Conservation (phyloP, 2,329 filamentous ascomycete species). For the Xylariaceae sp. region DNA sequence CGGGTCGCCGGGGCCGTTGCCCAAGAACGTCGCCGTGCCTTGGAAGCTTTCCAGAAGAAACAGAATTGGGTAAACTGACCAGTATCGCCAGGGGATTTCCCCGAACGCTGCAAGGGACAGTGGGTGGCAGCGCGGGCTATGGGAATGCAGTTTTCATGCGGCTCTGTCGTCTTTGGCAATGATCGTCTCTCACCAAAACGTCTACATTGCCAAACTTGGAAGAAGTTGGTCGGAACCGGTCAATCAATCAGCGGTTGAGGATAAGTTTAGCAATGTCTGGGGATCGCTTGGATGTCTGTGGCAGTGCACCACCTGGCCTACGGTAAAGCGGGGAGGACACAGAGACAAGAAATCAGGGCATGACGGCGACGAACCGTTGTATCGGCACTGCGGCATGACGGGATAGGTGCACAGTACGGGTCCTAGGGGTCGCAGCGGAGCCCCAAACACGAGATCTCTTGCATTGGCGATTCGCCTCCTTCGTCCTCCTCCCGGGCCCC, state of each 20-base stretch:
- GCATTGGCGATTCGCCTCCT: background rate
- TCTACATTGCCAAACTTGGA: too few relatives aligned
- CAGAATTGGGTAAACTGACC: too few relatives aligned
- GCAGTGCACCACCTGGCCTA: background rate
- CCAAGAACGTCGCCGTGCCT: too few relatives aligned
- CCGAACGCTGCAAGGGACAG: too few relatives aligned
- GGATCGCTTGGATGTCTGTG: background rate
- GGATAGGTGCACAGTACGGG: background rate
- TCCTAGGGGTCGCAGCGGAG: background rate
- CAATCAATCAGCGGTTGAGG: background rate
- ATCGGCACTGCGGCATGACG: background rate
- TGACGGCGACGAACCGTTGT: background rate
- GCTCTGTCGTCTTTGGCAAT: too few relatives aligned
- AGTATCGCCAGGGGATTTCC: too few relatives aligned
- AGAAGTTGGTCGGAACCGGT: background rate
- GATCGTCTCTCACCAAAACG: too few relatives aligned
- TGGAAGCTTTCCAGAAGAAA: too few relatives aligned
- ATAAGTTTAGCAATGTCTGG: background rate
- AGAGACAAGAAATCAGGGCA: background rate
- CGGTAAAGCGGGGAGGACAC: background rate
- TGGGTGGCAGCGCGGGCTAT: too few relatives aligned
- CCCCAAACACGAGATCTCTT: conserved; percentile 1
- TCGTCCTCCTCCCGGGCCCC: too few relatives aligned
- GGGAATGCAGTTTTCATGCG: too few relatives aligned
- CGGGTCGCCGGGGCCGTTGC: too few relatives aligned